Percentiles rank a stretch among this genome's conserved stretches.
phyloP scores from a whole-genome alignment of 371 early-diverging fungal genomes.

The Dichotomocladium elegans region DNA sequence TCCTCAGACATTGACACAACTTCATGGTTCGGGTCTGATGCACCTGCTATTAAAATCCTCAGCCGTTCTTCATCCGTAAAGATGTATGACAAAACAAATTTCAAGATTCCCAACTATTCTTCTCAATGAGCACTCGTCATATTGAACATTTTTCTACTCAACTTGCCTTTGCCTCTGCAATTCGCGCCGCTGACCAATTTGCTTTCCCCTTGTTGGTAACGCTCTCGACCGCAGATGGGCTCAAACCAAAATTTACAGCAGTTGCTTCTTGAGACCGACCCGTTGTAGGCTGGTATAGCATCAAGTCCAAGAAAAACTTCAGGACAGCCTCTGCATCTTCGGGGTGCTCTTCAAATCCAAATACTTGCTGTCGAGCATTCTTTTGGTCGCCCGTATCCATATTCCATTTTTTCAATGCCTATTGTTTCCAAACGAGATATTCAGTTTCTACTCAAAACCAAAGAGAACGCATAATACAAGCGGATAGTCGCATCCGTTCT shows the following conservation, averaged over 20 bases:
- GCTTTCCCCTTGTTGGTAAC: constrained; percentile 67
- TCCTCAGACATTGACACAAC: constrained; percentile 69
- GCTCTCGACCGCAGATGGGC: constrained; percentile 46
- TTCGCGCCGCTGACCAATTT: constrained; percentile 48
- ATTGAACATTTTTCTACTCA: neutral
- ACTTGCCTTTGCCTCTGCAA: constrained; percentile 42
- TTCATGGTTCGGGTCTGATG: constrained; percentile 66
- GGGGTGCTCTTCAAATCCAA: constrained; percentile 50
- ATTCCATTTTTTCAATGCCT: constrained; percentile 56
- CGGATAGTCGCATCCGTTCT: neutral
- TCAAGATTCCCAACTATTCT: constrained; percentile 32
- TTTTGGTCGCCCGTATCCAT: constrained; percentile 45
- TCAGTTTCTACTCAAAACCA: neutral
- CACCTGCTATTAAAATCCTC: constrained; percentile 57
- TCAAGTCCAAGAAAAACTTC: constrained; percentile 58
- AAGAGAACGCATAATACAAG: neutral
- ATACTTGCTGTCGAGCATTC: constrained; percentile 43
- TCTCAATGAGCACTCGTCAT: neutral
- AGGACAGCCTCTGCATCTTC: constrained; percentile 55
- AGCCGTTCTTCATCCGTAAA: constrained; percentile 54
- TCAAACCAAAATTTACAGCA: constrained; percentile 36
- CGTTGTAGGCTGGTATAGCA: constrained; percentile 57
- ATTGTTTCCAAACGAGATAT: too few relatives aligned
- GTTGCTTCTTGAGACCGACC: constrained; percentile 1
- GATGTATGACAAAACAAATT: constrained; percentile 34